Percentiles rank a stretch among this genome's conserved stretches.
These are phyloP conservation scores for Xylaria sp. DNA, from an alignment of 2,329 filamentous ascomycete genomes.

Conservation along the genomic window DNA sequence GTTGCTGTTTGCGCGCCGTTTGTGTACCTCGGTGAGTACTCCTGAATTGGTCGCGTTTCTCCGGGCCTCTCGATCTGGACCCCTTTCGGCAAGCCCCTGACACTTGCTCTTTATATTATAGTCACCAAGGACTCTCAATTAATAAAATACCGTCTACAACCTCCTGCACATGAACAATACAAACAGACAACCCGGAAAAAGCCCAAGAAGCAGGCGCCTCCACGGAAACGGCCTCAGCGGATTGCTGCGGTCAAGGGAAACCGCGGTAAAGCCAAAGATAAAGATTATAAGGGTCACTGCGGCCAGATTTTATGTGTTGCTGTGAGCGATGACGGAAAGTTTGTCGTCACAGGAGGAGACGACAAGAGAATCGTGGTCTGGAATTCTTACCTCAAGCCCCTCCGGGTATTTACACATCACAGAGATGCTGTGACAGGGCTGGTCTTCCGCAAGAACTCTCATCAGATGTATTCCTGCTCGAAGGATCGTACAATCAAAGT, in stretches of 20 bases:
- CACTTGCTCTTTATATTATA: slow-evolving; percentile 4
- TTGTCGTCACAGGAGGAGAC: slow-evolving; percentile 80
- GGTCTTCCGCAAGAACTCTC: slow-evolving; percentile 76
- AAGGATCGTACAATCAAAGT: slow-evolving; percentile 92
- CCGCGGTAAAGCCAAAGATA: slow-evolving; percentile 54
- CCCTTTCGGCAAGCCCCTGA: neutral
- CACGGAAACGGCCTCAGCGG: slow-evolving; percentile 57
- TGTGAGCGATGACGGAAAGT: slow-evolving; percentile 83
- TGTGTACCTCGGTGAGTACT: slow-evolving; percentile 61
- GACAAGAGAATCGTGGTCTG: slow-evolving; percentile 84
- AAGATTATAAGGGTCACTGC: slow-evolving; percentile 69
- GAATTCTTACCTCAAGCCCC: slow-evolving; percentile 68
- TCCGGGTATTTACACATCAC: slow-evolving; percentile 86
- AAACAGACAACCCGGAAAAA: slow-evolving; percentile 54
- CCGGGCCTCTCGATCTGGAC: neutral
- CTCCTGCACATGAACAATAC: slow-evolving; percentile 55
- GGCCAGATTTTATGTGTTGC: slow-evolving; percentile 77
- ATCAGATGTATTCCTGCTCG: slow-evolving; percentile 87
- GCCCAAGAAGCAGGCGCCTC: slow-evolving; percentile 54
- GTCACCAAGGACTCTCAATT: slow-evolving; percentile 20
- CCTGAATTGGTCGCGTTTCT: neutral
- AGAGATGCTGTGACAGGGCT: slow-evolving; percentile 80
- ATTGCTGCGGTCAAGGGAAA: slow-evolving; percentile 60
- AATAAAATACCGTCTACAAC: slow-evolving; percentile 83
- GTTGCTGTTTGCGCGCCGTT: slow-evolving; percentile 68